Evolutionary conservation across 257 asterid genomes (phyloP).

Genomic region (Schizonepeta tenuifolia): DNA sequence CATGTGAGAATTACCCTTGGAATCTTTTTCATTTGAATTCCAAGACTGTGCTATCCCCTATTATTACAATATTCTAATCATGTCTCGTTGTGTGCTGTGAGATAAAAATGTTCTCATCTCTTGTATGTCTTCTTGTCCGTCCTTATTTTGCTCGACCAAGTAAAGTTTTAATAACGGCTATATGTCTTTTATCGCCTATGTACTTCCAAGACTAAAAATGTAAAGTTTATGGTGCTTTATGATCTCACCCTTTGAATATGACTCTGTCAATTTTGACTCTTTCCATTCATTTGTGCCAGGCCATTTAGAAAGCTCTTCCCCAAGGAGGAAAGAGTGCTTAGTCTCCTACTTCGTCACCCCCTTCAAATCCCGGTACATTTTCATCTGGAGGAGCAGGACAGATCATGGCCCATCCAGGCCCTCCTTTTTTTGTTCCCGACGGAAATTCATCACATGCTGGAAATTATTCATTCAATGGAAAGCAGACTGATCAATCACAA

Average conservation of each 20-base stretch:
- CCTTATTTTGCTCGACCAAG: too few relatives aligned
- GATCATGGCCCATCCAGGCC: conserved; percentile 43
- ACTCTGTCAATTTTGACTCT: conserved; percentile 21
- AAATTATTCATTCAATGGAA: conserved; percentile 44
- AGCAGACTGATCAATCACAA: conserved; percentile 45
- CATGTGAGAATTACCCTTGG: too few relatives aligned
- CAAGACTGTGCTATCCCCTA: too few relatives aligned
- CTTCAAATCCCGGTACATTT: conserved; percentile 39
- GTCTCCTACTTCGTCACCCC: conserved; percentile 38
- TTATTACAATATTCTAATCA: too few relatives aligned
- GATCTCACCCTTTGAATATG: neutral
- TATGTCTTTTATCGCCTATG: too few relatives aligned
- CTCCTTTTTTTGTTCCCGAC: conserved; percentile 39
- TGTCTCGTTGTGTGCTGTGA: too few relatives aligned
- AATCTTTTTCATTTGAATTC: too few relatives aligned
- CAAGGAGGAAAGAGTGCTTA: conserved; percentile 33
- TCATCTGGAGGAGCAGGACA: conserved; percentile 44
- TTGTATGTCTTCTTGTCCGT: too few relatives aligned
- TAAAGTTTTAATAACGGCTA: too few relatives aligned
- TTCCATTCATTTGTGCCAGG: conserved; percentile 33
- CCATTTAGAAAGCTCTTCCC: conserved; percentile 36
- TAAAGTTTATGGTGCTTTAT: too few relatives aligned
- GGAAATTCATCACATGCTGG: conserved; percentile 38
- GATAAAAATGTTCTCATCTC: too few relatives aligned
- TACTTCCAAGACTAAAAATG: too few relatives aligned